phyloP scores from a whole-genome alignment of 1,139 yeast species.

The Taphrina sp. region DNA sequence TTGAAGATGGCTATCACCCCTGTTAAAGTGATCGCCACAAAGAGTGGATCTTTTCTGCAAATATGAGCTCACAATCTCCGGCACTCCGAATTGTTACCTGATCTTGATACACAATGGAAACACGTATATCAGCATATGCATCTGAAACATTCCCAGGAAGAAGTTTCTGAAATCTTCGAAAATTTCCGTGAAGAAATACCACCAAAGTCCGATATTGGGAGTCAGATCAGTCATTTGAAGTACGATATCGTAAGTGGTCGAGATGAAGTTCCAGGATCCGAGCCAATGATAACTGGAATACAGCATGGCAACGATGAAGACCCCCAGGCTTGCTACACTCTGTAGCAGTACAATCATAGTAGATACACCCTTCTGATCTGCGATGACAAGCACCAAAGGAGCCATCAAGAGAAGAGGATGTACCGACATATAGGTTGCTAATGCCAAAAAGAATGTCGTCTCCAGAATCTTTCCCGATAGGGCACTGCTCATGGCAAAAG shows the following conservation, averaged over 20 bases:
- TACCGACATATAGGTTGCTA: conserved; percentile 63
- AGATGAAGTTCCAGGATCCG: conserved; percentile 23
- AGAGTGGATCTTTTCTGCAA: conserved; percentile 50
- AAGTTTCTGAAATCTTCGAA: conserved; percentile 84
- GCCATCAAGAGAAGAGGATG: conserved; percentile 59
- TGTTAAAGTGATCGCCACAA: conserved; percentile 61
- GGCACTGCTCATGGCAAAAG: conserved; percentile 55
- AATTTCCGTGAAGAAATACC: conserved; percentile 96
- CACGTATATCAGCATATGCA: conserved; percentile 66
- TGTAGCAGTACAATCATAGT: neutral
- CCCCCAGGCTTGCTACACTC: neutral
- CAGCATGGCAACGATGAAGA: conserved; percentile 14
- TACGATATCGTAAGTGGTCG: conserved; percentile 41
- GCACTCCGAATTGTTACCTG: conserved; percentile 50
- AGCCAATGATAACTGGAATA: conserved; percentile 9
- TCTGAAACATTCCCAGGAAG: conserved; percentile 77
- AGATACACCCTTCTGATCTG: neutral
- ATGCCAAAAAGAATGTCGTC: conserved; percentile 57
- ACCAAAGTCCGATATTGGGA: conserved; percentile 93
- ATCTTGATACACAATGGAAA: conserved; percentile 75
- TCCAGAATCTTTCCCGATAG: conserved; percentile 48
- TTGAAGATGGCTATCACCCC: conserved; percentile 73
- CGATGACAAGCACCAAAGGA: conserved; percentile 51
- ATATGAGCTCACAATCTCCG: neutral
- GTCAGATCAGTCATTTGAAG: conserved; percentile 60